These are phyloP conservation scores for Colletotrichum chlorophyti DNA, from an alignment of 2,329 filamentous ascomycete genomes.

Conservation along the genomic window DNA sequence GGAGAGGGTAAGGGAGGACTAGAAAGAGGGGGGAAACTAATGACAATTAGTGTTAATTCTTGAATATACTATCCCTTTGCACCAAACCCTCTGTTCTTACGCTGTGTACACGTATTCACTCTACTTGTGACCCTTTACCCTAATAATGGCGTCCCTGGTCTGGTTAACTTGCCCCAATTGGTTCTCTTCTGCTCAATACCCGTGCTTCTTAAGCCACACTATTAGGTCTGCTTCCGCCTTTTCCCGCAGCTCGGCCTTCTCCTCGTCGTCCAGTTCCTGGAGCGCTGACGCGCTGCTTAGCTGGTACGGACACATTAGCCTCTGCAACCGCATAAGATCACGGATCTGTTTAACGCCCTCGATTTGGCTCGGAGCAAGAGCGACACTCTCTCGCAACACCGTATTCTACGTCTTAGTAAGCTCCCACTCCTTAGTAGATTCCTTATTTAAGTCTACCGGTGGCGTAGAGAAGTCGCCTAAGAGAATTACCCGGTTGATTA, in stretches of 20 bases:
- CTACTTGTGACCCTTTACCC: not conserved
- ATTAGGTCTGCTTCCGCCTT: not conserved
- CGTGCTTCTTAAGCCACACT: not conserved
- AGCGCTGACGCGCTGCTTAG: not conserved
- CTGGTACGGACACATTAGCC: not conserved
- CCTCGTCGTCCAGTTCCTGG: not conserved
- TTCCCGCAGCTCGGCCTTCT: not conserved
- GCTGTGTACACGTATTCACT: too few species aligned
- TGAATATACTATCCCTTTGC: too few species aligned
- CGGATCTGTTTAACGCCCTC: not conserved
- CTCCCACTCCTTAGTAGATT: conserved; percentile 1
- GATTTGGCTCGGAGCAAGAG: not conserved
- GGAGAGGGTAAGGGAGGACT: too few species aligned
- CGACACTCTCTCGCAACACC: not conserved
- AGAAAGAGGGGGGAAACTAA: too few species aligned
- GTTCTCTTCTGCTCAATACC: not conserved
- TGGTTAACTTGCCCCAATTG: not conserved
- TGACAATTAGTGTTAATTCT: too few species aligned
- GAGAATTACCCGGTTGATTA: not conserved
- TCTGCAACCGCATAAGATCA: conserved; percentile 1
- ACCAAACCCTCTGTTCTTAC: too few species aligned
- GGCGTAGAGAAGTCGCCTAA: conserved; percentile 1
- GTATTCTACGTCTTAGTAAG: not conserved
- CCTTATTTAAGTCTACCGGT: not conserved
- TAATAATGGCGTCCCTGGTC: not conserved